These are phyloP conservation scores for Triangularia verruculosa DNA, from an alignment of 2,329 filamentous ascomycete species.

Conservation along the genomic window DNA sequence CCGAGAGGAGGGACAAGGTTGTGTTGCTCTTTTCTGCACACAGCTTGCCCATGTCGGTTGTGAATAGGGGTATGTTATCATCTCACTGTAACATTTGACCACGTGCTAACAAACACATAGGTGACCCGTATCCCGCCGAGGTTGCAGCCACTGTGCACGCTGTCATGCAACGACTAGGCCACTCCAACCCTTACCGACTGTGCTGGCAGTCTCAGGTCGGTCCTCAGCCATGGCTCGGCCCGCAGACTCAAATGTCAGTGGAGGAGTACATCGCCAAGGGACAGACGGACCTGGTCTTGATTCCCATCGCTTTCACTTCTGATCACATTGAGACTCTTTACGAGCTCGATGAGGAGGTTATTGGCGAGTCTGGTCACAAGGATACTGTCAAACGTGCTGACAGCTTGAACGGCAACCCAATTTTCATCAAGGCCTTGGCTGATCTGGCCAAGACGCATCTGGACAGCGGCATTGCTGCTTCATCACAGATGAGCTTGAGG, in stretches of 20 bases:
- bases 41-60: slow-evolving; percentile 93
- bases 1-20: slow-evolving; percentile 73
- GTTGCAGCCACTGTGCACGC: slow-evolving; percentile 94
- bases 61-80: slow-evolving; percentile 70
- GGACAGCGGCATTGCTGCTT: slow-evolving; percentile 64
- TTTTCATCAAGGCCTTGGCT: slow-evolving; percentile 87
- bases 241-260: slow-evolving; percentile 86
- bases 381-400: slow-evolving; percentile 87
- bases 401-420: slow-evolving; percentile 83
- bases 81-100: neutral
- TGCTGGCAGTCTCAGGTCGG: slow-evolving; percentile 99
- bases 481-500: slow-evolving; percentile 80
- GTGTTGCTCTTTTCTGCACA: slow-evolving; percentile 93
- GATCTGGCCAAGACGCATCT: slow-evolving; percentile 83
- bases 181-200: slow-evolving; percentile 86
- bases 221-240: slow-evolving; percentile 90
- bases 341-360: slow-evolving; percentile 92
- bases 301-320: slow-evolving; percentile 97
- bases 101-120: slow-evolving; percentile 42
- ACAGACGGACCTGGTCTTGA: slow-evolving; percentile 83
- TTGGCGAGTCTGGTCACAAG: slow-evolving; percentile 74
- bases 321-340: slow-evolving; percentile 98
- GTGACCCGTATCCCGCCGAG: slow-evolving; percentile 92
- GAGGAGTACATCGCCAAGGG: slow-evolving; percentile 86
- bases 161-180: slow-evolving; percentile 88